These are phyloP conservation scores for Capsicum rhomboideum DNA, from an alignment of 257 asterid species.

Conservation along the genomic window DNA sequence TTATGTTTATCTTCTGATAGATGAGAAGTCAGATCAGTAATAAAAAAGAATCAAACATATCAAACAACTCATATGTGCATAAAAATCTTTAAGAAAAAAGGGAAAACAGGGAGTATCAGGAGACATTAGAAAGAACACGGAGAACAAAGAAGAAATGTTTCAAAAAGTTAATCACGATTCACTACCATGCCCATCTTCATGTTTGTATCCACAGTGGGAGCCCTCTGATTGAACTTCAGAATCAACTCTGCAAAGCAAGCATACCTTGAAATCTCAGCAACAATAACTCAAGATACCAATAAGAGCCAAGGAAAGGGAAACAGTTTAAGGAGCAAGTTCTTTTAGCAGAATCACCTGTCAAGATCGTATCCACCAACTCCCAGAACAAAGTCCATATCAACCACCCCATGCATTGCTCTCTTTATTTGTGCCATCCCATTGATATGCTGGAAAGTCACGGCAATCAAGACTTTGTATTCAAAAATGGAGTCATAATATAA, in stretches of 20 bases:
- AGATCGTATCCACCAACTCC: constrained; percentile 99
- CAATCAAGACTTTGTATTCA: background rate
- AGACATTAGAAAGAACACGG: background rate
- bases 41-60: background rate
- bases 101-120: background rate
- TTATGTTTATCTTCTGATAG: background rate
- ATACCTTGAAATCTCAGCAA: constrained; percentile 2
- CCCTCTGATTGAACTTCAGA: constrained; percentile 62
- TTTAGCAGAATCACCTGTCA: constrained; percentile 48
- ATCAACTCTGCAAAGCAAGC: constrained; percentile 53
- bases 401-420: constrained; percentile 63
- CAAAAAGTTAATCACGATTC: constrained; percentile 5
- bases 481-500: background rate
- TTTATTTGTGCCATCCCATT: constrained; percentile 84
- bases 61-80: background rate
- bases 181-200: constrained; percentile 56
- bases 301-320: background rate
- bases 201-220: constrained; percentile 57
- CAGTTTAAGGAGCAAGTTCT: background rate
- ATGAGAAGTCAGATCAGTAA: background rate
- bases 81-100: background rate
- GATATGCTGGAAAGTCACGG: constrained; percentile 44
- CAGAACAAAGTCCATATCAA: constrained; percentile 90
- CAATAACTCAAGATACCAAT: background rate
- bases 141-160: background rate